Evolutionary conservation across 768 basidiomycete species (phyloP).

Genomic region (Tulasnella sp.): DNA sequence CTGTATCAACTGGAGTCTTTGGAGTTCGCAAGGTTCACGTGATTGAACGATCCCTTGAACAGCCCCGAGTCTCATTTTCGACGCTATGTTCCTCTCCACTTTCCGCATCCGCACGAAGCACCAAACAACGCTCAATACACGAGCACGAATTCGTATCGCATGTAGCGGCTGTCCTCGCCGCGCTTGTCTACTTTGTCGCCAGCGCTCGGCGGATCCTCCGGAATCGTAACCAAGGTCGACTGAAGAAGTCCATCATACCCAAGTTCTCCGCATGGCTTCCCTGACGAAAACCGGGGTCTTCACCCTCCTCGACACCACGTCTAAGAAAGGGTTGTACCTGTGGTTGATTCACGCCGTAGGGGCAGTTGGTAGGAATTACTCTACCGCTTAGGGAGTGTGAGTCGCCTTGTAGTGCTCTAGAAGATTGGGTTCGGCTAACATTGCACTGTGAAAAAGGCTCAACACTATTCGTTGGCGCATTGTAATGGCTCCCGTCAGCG

Average conservation of each 20-base stretch:
- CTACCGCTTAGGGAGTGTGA: constrained; percentile 38
- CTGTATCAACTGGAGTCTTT: not conserved
- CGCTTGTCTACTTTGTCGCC: too few species aligned
- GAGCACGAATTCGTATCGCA: constrained; percentile 37
- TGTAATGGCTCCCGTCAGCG: constrained; percentile 38
- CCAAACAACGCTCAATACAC: constrained; percentile 36
- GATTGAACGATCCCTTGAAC: constrained; percentile 6
- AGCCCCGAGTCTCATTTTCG: constrained; percentile 37
- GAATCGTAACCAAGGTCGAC: too few species aligned
- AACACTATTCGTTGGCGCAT: constrained; percentile 39
- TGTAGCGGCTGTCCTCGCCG: constrained; percentile 32
- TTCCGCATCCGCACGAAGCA: constrained; percentile 31
- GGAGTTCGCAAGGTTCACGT: not conserved
- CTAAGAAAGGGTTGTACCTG: constrained; percentile 37
- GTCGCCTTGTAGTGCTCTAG: not conserved
- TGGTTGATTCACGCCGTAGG: constrained; percentile 36
- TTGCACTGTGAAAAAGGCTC: not conserved
- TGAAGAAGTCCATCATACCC: not conserved
- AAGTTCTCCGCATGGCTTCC: constrained; percentile 1
- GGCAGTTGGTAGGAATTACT: constrained; percentile 32
- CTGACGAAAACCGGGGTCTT: constrained; percentile 27
- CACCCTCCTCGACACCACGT: constrained; percentile 34
- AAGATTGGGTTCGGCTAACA: too few species aligned
- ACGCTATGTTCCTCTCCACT: constrained; percentile 38
- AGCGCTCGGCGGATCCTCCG: too few species aligned